phyloP scores from a whole-genome alignment of 2,329 filamentous ascomycete genomes.

The Phialophora expanda region DNA sequence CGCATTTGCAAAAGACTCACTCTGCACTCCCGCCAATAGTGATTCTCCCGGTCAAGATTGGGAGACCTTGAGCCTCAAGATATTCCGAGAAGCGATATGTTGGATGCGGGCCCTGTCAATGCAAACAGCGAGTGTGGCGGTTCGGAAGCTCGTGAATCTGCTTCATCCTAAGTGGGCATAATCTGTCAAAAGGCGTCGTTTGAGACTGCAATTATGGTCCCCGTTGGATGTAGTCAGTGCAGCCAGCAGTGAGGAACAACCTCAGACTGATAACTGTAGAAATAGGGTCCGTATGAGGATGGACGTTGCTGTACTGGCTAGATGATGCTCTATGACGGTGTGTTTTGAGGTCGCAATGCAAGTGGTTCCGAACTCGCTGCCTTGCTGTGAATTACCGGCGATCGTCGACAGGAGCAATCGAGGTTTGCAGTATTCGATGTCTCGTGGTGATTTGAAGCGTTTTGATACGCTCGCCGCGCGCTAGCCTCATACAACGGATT shows the following conservation, averaged over 20 bases:
- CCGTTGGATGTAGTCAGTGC: not conserved
- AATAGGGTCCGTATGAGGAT: not conserved
- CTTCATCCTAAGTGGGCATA: not conserved
- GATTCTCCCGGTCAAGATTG: not conserved
- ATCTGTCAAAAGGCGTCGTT: not conserved
- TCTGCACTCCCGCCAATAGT: not conserved
- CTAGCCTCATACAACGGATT: not conserved
- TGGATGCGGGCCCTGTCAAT: not conserved
- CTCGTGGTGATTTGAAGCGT: not conserved
- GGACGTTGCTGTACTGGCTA: not conserved
- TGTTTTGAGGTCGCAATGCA: not conserved
- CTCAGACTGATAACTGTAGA: not conserved
- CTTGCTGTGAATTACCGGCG: not conserved
- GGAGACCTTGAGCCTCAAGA: not conserved
- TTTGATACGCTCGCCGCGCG: not conserved
- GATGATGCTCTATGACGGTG: not conserved
- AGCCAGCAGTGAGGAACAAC: not conserved
- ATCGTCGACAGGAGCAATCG: not conserved
- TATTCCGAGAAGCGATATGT: not conserved
- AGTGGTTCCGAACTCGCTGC: no score
- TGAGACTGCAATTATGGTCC: not conserved
- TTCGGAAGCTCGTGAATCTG: not conserved
- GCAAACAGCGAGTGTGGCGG: not conserved
- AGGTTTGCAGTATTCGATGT: not conserved
- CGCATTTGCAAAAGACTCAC: not conserved